Evolutionary conservation across 2,329 filamentous ascomycete species (phyloP), one percentile per base, ranked within the genome.

Genomic region (Geosmithia morbida): DNA sequence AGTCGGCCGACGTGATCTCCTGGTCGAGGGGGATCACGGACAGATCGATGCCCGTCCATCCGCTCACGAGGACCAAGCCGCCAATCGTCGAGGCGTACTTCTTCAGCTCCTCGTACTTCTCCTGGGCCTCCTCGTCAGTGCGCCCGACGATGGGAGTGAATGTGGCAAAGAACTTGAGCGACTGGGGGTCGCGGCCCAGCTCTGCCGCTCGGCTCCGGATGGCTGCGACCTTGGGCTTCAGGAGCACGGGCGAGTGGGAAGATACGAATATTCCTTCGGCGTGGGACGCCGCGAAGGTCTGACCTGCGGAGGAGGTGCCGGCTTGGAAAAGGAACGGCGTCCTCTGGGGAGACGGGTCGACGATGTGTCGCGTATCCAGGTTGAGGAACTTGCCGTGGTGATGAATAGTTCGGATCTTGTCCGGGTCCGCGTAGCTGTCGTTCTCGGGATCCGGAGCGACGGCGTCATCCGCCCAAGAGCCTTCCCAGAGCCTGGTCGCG

Each of bases 251-350:
- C 0, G 69, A 72, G 54, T 77, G 74, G 0, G 68, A 68, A 0
- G 72, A 73, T 3, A 80, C 72, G 50, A 80, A 80, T 43, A 79
- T 75, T 1, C 71, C 75, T 60, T 81, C 77, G 2, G 76, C 77
- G 49, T 80, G 76, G 0, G 65, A 71, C 2, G 74, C 67, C 0
- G 73, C 76, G 52, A 81, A 81, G 1, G 63, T 61, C 1, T 69
- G 72, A 0, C 77, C 77, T 0, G 77, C 77, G 0, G 70, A 53
- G 0, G 75, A 80, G 0, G 74, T 78, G 0, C 77, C 77, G 1
- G 77, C 76, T 51, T 80, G 77, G 54, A 77, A 74, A 1, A 78
- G 60, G 49, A 77, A 72, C 0, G 74, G 74, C 0, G 75, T 79
- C 1, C 74, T 61, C 52, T 79, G 75, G 3, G 73, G 72, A 0